Evolutionary conservation across 2,329 filamentous ascomycete genomes (phyloP).

Genomic region (Alternaria sp.): DNA sequence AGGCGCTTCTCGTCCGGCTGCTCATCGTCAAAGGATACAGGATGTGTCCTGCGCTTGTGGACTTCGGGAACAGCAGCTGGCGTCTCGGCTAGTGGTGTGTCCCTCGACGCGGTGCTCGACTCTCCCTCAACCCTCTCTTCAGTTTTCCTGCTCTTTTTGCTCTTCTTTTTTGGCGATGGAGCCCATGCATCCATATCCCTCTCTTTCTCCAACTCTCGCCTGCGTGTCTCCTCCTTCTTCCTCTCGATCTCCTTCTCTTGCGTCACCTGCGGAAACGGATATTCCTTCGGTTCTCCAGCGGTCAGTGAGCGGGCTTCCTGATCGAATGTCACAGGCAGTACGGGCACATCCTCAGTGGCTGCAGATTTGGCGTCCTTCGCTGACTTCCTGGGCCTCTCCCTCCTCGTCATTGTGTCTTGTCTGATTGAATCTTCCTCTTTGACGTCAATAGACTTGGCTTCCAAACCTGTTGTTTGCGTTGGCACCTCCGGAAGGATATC

Average conservation of each 20-base stretch:
- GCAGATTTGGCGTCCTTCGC: constrained; percentile 6
- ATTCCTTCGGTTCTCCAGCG: constrained; percentile 26
- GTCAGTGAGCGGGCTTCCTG: constrained; percentile 17
- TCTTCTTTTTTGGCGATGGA: constrained; percentile 53
- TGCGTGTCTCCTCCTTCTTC: constrained; percentile 1
- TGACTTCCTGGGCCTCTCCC: constrained; percentile 19
- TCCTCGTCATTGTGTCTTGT: constrained; percentile 50
- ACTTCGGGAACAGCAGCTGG: constrained; percentile 18
- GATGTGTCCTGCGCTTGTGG: constrained; percentile 45
- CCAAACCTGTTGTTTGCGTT: background rate
- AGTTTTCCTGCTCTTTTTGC: constrained; percentile 44
- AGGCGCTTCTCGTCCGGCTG: constrained; percentile 44
- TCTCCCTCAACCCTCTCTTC: constrained; percentile 31
- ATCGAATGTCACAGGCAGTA: constrained; percentile 24
- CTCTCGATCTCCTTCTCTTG: constrained; percentile 2
- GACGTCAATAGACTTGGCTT: constrained; percentile 1
- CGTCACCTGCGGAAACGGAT: constrained; percentile 35
- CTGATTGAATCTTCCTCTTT: constrained; percentile 26
- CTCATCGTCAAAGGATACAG: constrained; percentile 38
- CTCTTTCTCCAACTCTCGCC: constrained; percentile 25
- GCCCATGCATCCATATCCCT: constrained; percentile 37
- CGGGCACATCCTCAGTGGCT: constrained; percentile 1
- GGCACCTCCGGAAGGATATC: background rate
- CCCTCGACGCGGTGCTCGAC: constrained; percentile 1
- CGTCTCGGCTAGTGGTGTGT: constrained; percentile 9